Conservation (phyloP, 352 stramenopile species). For the Plasmopara halstedii region DNA sequence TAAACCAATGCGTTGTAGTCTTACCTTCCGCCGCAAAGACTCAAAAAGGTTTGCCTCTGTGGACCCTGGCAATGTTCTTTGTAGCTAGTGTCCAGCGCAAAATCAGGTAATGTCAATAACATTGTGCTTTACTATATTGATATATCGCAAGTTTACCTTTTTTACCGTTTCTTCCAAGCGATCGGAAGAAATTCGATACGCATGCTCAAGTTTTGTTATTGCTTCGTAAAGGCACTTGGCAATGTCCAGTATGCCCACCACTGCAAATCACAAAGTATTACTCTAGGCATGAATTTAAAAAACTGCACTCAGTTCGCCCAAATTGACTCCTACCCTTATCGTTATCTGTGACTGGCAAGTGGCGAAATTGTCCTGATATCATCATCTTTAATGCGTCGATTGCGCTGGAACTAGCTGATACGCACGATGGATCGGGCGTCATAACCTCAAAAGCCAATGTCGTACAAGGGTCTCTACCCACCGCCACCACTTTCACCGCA, state of each 20-base stretch:
- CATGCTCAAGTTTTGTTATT: constrained; percentile 93
- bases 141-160: constrained; percentile 34
- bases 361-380: constrained; percentile 93
- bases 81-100: constrained; percentile 22
- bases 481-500: constrained; percentile 88
- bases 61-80: constrained; percentile 42
- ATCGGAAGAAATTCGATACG: constrained; percentile 68
- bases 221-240: constrained; percentile 98
- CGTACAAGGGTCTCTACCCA: constrained; percentile 64
- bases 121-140: not conserved
- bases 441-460: constrained; percentile 89
- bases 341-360: constrained; percentile 92
- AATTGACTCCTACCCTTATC: constrained; percentile 47
- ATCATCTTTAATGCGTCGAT: constrained; percentile 97
- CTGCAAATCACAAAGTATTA: constrained; percentile 16
- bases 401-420: constrained; percentile 86
- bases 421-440: constrained; percentile 93
- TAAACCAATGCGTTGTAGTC: not conserved
- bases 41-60: constrained; percentile 71
- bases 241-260: constrained; percentile 97
- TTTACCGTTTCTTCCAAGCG: constrained; percentile 65
- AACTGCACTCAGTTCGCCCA: not conserved
- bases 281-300: not conserved
- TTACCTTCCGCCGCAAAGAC: constrained; percentile 73
- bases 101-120: constrained; percentile 8